Evolutionary conservation across 2,329 filamentous ascomycete species (phyloP), one percentile per base, ranked within the genome.

Genomic region (Parascedosporium putredinis): DNA sequence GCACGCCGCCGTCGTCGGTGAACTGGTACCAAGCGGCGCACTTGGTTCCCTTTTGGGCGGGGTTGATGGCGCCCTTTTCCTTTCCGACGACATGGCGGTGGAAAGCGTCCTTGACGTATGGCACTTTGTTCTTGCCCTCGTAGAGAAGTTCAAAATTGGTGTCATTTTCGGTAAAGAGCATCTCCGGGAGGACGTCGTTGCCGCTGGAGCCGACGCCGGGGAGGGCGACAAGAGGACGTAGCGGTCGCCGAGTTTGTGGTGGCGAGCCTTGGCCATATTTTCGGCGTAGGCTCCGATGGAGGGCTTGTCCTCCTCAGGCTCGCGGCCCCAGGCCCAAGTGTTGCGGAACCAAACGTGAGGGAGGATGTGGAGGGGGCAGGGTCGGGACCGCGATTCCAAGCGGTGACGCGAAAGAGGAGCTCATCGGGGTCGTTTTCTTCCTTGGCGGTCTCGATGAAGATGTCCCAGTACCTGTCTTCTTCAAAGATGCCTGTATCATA

Each of bases 271-370:
- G 50, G 81, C 83, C 50, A 83, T 75, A 45, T 83, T 81, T 24
- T 85, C 79, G 22, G 74, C 77, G 23, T 81, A 69, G 55, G 81
- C 75, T 47, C 75, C 72, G 54, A 96, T 85, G n/a, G 74, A 80
- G 0, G 91, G 93, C 68, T 94, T 95, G 64, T 83, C 82, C 47
- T 85, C 79, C 25, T 75, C 71, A 9, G 80, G 64, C 60, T 95
- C 87, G 55, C 85, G 79, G 20, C 90, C 91, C 91, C 91, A 97
- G 34, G 86, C 80, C 93, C 93, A 97, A 3, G 90, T 96, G 65
- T 97, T 97, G 55, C 91, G 82, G 72, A 96, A 97, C 88, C 90
- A 96, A 48, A 95, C 81, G 53, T 97, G 93, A 7, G 91, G 91
- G 40, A 96, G 73, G 60, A 97, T 95, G 66, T 97, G 93, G 50